Evolutionary conservation across 2,329 filamentous ascomycete genomes (phyloP).

Genomic region (Thielaviopsis ethacetica): DNA sequence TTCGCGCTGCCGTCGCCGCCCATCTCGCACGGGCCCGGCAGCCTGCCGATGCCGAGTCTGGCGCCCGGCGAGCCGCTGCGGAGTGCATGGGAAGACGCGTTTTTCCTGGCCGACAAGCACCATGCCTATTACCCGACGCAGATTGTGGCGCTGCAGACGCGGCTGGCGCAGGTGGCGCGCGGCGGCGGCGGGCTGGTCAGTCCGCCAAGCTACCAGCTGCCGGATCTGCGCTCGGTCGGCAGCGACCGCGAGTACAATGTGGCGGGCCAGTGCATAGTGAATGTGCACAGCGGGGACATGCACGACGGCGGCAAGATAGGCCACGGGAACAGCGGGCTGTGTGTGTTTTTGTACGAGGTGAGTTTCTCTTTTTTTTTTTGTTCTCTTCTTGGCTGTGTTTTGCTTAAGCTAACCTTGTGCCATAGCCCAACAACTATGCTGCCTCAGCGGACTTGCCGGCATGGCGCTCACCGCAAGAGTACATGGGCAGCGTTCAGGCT

Average conservation of each 20-base stretch:
- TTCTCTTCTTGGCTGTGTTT: not conserved
- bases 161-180: slow-evolving; percentile 16
- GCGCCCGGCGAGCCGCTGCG: slow-evolving; percentile 23
- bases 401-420: not conserved
- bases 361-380: slow-evolving; percentile 13
- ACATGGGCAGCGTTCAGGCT: slow-evolving; percentile 22
- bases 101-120: slow-evolving; percentile 24
- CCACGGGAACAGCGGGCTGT: slow-evolving; percentile 25
- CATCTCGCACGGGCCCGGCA: slow-evolving; percentile 3
- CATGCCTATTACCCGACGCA: slow-evolving; percentile 22
- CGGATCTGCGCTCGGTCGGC: slow-evolving; percentile 22
- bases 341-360: slow-evolving; percentile 39
- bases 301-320: slow-evolving; percentile 17
- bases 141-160: slow-evolving; percentile 29
- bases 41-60: not conserved
- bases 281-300: not conserved
- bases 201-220: slow-evolving; percentile 21
- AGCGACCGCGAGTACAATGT: slow-evolving; percentile 24
- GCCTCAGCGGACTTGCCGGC: slow-evolving; percentile 18
- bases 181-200: not conserved
- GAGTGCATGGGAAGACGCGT: slow-evolving; percentile 34
- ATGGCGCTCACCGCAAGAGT: slow-evolving; percentile 23
- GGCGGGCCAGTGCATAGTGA: slow-evolving; percentile 27
- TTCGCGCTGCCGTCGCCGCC: slow-evolving; percentile 2
- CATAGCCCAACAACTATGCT: slow-evolving; percentile 29